Conservation (phyloP, 2,329 filamentous ascomycete genomes). For the Claviceps maximensis region DNA sequence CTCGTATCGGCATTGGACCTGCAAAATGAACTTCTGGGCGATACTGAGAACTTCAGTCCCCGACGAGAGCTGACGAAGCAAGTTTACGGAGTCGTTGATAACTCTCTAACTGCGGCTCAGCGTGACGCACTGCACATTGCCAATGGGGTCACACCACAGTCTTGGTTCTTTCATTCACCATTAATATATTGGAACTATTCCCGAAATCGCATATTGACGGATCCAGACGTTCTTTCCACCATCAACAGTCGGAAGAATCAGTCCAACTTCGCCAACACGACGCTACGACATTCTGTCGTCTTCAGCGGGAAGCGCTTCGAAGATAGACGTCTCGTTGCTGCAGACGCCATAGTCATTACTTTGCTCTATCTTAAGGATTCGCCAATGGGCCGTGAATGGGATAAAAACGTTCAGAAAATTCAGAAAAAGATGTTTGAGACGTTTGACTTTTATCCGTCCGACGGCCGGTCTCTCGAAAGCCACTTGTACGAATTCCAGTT, state of each 20-base stretch:
- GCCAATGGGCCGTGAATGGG: constrained; percentile 52
- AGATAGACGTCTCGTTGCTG: constrained; percentile 52
- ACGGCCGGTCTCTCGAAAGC: constrained; percentile 39
- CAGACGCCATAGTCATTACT: constrained; percentile 67
- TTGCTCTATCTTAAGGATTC: constrained; percentile 56
- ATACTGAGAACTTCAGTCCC: constrained; percentile 42
- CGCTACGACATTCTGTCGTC: constrained; percentile 63
- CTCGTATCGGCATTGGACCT: constrained; percentile 54
- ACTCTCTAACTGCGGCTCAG: constrained; percentile 28
- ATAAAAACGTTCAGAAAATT: constrained; percentile 41
- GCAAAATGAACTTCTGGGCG: constrained; percentile 55
- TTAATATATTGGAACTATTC: constrained; percentile 69
- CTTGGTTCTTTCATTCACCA: constrained; percentile 74
- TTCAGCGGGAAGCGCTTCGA: constrained; percentile 71
- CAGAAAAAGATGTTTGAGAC: constrained; percentile 33
- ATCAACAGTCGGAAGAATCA: constrained; percentile 52
- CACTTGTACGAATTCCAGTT: constrained; percentile 70
- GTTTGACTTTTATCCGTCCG: constrained; percentile 53
- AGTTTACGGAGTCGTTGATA: constrained; percentile 15
- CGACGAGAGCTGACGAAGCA: constrained; percentile 19
- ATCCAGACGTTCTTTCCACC: constrained; percentile 51
- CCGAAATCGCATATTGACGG: constrained; percentile 40
- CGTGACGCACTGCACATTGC: constrained; percentile 44
- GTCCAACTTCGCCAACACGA: constrained; percentile 58
- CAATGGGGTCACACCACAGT: constrained; percentile 46